Conservation (phyloP, 2,329 filamentous ascomycete species). For the Trichoderma endophyticum region DNA sequence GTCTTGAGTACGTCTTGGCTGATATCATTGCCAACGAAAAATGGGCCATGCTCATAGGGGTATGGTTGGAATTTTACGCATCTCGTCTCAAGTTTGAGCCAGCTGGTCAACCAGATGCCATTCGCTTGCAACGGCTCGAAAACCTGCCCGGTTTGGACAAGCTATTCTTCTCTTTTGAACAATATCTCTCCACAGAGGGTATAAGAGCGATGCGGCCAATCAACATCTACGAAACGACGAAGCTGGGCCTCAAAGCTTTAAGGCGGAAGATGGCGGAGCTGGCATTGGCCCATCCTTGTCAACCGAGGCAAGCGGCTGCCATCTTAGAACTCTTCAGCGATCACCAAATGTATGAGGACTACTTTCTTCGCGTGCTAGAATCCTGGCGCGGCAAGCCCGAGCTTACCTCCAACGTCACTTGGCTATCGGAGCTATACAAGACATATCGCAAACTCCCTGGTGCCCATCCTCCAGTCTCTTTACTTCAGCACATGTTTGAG, state of each 20-base stretch:
- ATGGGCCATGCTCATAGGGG: conserved; percentile 37
- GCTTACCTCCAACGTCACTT: conserved; percentile 28
- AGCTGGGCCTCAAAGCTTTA: conserved; percentile 28
- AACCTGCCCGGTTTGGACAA: conserved; percentile 30
- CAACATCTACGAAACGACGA: conserved; percentile 24
- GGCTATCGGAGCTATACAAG: conserved; percentile 43
- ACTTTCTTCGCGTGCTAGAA: conserved; percentile 36
- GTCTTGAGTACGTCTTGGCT: conserved; percentile 44
- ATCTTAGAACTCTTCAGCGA: conserved; percentile 43
- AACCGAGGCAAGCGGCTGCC: conserved; percentile 32
- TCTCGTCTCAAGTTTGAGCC: conserved; percentile 19
- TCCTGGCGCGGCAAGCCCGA: conserved; percentile 30
- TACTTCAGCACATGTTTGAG: conserved; percentile 47
- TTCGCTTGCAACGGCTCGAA: conserved; percentile 25
- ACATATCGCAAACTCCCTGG: conserved; percentile 43
- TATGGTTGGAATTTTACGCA: conserved; percentile 37
- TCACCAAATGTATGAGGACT: conserved; percentile 41
- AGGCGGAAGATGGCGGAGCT: conserved; percentile 32
- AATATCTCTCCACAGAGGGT: conserved; percentile 30
- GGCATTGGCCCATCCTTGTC: conserved; percentile 34
- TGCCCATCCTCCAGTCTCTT: conserved; percentile 35
- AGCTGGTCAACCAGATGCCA: conserved; percentile 17
- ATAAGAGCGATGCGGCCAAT: conserved; percentile 25
- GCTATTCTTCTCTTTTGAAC: conserved; percentile 35
- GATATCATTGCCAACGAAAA: conserved; percentile 36